Percentiles rank a stretch among this genome's conserved stretches.
These are phyloP conservation scores for Ophiognomonia clavigignenti-juglandacearum DNA, from an alignment of 2,329 filamentous ascomycete species.

Conservation along the genomic window DNA sequence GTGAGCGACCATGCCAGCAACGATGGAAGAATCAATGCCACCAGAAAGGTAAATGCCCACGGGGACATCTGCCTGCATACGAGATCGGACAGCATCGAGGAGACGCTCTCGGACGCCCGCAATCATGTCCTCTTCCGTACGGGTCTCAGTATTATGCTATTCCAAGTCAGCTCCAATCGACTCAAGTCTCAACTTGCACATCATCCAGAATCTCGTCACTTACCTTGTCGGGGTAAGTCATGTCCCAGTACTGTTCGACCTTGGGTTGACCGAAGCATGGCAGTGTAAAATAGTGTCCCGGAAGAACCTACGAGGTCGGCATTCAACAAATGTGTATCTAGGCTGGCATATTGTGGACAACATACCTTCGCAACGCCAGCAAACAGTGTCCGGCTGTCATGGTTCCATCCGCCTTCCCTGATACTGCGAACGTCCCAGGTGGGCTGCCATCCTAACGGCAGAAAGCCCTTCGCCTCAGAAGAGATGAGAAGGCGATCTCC, in stretches of 20 bases:
- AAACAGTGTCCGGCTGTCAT: constrained; percentile 44
- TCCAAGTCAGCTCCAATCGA: neutral
- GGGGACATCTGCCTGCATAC: constrained; percentile 52
- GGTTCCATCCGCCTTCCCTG: constrained; percentile 35
- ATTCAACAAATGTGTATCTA: too few species aligned
- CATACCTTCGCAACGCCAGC: constrained; percentile 36
- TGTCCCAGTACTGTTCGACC: constrained; percentile 47
- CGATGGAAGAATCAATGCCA: constrained; percentile 51
- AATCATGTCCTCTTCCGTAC: constrained; percentile 46
- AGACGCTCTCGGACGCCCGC: constrained; percentile 42
- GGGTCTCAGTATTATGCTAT: constrained; percentile 28
- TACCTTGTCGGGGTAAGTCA: constrained; percentile 47
- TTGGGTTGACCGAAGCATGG: constrained; percentile 29
- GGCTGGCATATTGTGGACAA: neutral
- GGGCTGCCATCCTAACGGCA: constrained; percentile 44
- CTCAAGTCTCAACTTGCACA: neutral
- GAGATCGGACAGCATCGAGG: constrained; percentile 46
- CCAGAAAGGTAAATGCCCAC: constrained; percentile 53
- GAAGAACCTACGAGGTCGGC: constrained; percentile 24
- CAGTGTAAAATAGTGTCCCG: constrained; percentile 38
- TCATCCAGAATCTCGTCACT: constrained; percentile 1
- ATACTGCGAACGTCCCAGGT: constrained; percentile 48
- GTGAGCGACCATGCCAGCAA: constrained; percentile 52
- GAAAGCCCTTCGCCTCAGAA: constrained; percentile 50
- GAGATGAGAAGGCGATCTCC: constrained; percentile 39